phyloP scores from a whole-genome alignment of 2,329 filamentous ascomycete genomes.

The Clarireedia hainanense region DNA sequence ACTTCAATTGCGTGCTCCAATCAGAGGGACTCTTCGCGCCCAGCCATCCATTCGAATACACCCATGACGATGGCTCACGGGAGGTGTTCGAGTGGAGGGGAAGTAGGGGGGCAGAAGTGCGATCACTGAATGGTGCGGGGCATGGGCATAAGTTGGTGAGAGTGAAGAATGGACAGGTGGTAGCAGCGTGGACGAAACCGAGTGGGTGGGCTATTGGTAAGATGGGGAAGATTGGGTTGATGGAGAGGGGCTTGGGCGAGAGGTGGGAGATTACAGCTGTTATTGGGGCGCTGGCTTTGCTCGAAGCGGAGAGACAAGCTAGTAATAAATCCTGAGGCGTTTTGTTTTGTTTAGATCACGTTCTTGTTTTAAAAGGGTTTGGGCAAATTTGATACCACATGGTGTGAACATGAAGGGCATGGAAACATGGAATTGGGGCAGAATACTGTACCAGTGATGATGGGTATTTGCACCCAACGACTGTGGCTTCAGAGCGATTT shows the following conservation, averaged over 20 bases:
- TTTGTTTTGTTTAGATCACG: no score
- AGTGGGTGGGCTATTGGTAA: not conserved
- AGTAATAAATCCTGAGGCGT: not conserved
- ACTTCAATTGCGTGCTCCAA: not conserved
- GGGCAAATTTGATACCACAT: no score
- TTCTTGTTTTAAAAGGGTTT: no score
- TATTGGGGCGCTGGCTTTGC: not conserved
- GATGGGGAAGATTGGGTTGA: not conserved
- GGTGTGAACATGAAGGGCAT: no score
- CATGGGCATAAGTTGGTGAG: not conserved
- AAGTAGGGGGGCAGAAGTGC: not conserved
- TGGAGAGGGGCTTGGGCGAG: constrained; percentile 6
- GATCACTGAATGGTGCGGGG: not conserved
- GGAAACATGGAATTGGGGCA: no score
- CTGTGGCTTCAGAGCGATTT: no score
- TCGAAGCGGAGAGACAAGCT: not conserved
- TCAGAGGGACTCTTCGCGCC: not conserved
- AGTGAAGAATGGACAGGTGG: not conserved
- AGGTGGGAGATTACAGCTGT: constrained; percentile 6
- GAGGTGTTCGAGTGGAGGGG: constrained; percentile 1
- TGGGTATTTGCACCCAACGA: no score
- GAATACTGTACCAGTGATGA: no score
- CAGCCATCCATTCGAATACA: not conserved
- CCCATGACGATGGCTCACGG: not conserved
- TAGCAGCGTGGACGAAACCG: not conserved